Evolutionary conservation across 2,329 filamentous ascomycete genomes (phyloP).

Genomic region (Paramyrothecium roridum): DNA sequence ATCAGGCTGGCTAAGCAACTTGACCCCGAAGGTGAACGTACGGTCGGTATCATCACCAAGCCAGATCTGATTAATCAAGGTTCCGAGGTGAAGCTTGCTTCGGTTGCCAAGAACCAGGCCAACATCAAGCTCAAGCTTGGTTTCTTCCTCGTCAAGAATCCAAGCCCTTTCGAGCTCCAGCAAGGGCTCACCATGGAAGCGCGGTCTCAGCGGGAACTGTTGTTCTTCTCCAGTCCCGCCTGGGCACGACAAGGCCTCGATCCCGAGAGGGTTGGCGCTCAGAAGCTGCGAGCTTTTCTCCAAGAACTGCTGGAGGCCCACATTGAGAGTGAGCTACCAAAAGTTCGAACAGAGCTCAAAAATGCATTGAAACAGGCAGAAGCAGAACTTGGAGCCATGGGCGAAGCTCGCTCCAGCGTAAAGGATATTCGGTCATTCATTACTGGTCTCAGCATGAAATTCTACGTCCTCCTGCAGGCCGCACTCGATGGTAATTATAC

Average conservation of each 20-base stretch:
- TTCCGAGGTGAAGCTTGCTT: slow-evolving; percentile 18
- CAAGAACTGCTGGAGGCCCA: slow-evolving; percentile 20
- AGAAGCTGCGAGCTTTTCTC: slow-evolving; percentile 13
- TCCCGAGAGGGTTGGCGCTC: slow-evolving; percentile 13
- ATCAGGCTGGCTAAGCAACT: slow-evolving; percentile 22
- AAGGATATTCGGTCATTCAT: slow-evolving; percentile 15
- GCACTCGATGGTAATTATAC: slow-evolving; percentile 18
- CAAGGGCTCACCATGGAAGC: slow-evolving; percentile 29
- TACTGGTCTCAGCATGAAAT: slow-evolving; percentile 16
- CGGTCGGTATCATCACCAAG: slow-evolving; percentile 41
- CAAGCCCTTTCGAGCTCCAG: slow-evolving; percentile 25
- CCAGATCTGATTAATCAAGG: slow-evolving; percentile 29
- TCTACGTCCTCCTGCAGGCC: slow-evolving; percentile 17
- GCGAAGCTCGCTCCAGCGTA: slow-evolving; percentile 9
- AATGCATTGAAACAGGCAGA: slow-evolving; percentile 5
- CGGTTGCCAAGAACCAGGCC: slow-evolving; percentile 23
- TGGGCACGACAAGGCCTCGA: slow-evolving; percentile 23
- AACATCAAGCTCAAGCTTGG: slow-evolving; percentile 38
- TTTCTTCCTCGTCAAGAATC: slow-evolving; percentile 31
- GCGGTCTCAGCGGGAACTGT: slow-evolving; percentile 32
- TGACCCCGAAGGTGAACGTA: slow-evolving; percentile 29
- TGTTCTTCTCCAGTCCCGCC: slow-evolving; percentile 33
- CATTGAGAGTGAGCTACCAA: slow-evolving; percentile 23
- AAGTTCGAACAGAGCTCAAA: slow-evolving; percentile 18
- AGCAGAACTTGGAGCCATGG: slow-evolving; percentile 7